A percentile compares a stretch with the other conserved stretches of the same genome.
These are phyloP conservation scores for Colletotrichum liaoningense DNA, from an alignment of 2,329 filamentous ascomycete species.

Conservation along the genomic window DNA sequence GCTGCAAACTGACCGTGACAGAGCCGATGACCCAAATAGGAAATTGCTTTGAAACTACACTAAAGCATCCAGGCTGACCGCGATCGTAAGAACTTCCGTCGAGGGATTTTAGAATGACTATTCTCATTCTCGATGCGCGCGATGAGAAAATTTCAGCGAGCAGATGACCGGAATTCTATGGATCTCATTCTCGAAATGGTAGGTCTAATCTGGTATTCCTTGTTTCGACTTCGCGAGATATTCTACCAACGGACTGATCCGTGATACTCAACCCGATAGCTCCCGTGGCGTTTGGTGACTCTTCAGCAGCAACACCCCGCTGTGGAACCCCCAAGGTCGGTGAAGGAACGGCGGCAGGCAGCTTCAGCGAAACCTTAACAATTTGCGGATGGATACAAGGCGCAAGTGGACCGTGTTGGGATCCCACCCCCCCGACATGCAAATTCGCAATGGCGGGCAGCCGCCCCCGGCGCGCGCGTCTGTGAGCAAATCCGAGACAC, in stretches of 20 bases:
- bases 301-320: slow-evolving; percentile 1
- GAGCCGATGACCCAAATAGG: background rate
- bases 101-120: background rate
- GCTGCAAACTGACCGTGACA: background rate
- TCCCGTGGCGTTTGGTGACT: background rate
- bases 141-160: background rate
- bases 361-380: slow-evolving; percentile 13
- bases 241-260: background rate
- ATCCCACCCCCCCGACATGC: background rate
- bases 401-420: background rate
- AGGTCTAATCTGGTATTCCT: background rate
- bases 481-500: slow-evolving; percentile 4
- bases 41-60: background rate
- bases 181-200: background rate
- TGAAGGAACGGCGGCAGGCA: background rate
- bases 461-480: background rate
- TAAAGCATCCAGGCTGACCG: background rate
- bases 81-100: background rate
- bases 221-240: background rate
- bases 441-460: background rate
- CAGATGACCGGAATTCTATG: background rate
- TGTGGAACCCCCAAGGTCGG: slow-evolving; percentile 11
- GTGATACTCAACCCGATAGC: background rate
- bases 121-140: too few relatives aligned
- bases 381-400: background rate